A percentile compares a stretch with the other conserved stretches of the same genome.
These are phyloP conservation scores for Rhizopogon salebrosus DNA, from an alignment of 768 basidiomycete genomes.

Conservation along the genomic window DNA sequence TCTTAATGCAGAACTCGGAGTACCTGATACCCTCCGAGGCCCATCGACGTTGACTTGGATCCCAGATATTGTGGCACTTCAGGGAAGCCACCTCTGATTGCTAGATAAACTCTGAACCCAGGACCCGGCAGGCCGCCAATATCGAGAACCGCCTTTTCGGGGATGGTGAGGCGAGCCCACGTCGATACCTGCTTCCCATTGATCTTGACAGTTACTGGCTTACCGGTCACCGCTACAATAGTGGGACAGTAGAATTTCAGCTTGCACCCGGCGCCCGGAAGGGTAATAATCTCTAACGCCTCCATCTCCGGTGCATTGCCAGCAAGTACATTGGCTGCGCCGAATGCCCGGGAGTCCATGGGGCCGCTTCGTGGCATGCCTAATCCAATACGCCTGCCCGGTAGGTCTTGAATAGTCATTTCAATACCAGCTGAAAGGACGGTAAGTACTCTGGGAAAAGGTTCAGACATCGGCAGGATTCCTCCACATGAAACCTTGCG, in stretches of 20 bases:
- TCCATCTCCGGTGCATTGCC: slow-evolving; percentile 48
- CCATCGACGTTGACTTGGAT: slow-evolving; percentile 62
- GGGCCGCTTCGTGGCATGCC: slow-evolving; percentile 63
- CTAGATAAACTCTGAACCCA: slow-evolving; percentile 54
- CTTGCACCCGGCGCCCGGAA: slow-evolving; percentile 38
- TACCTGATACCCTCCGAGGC: slow-evolving; percentile 56
- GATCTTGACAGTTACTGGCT: slow-evolving; percentile 35
- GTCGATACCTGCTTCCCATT: slow-evolving; percentile 33
- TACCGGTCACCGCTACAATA: slow-evolving; percentile 55
- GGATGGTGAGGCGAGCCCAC: slow-evolving; percentile 48
- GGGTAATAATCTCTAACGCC: slow-evolving; percentile 48
- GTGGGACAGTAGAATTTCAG: slow-evolving; percentile 46
- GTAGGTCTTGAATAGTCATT: slow-evolving; percentile 53
- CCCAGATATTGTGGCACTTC: slow-evolving; percentile 50
- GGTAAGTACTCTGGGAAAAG: slow-evolving; percentile 38
- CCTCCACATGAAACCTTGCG: not conserved
- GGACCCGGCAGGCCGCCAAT: slow-evolving; percentile 25
- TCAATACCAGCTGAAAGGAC: slow-evolving; percentile 53
- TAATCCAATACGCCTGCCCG: slow-evolving; percentile 44
- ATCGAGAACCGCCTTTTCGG: slow-evolving; percentile 36
- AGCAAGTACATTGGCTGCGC: slow-evolving; percentile 52
- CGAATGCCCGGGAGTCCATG: slow-evolving; percentile 56
- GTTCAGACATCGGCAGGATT: not conserved
- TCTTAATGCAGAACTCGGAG: slow-evolving; percentile 2
- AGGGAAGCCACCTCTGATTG: slow-evolving; percentile 57